Conservation (phyloP, 2,329 filamentous ascomycete species). For the Xylaria sp. region DNA sequence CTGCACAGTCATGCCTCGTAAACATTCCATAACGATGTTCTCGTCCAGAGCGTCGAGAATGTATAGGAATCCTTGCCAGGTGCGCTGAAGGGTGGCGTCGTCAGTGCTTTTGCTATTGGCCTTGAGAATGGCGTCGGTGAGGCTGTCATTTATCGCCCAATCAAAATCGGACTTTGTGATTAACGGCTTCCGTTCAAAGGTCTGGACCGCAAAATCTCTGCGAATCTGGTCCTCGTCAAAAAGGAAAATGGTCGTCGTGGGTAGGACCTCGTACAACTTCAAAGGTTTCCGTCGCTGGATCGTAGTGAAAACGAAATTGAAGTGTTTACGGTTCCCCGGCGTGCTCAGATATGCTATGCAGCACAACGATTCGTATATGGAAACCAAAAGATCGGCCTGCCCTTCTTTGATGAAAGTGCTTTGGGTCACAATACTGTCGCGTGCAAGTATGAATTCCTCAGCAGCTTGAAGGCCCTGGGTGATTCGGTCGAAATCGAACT, state of each 20-base stretch:
- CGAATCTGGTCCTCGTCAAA: conserved; percentile 77
- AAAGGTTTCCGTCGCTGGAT: conserved; percentile 83
- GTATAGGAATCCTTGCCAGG: conserved; percentile 81
- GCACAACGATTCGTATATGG: conserved; percentile 89
- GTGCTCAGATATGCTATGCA: conserved; percentile 78
- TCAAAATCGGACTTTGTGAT: conserved; percentile 83
- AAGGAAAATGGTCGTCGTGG: conserved; percentile 85
- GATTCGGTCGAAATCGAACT: conserved; percentile 71
- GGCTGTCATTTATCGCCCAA: conserved; percentile 81
- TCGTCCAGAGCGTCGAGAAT: conserved; percentile 80
- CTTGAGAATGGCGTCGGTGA: conserved; percentile 73
- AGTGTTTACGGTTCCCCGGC: conserved; percentile 66
- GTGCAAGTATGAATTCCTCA: conserved; percentile 61
- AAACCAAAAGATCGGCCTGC: conserved; percentile 73
- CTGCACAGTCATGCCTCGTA: conserved; percentile 82
- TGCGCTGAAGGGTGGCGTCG: conserved; percentile 68
- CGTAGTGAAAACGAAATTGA: conserved; percentile 84
- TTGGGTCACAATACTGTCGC: conserved; percentile 54
- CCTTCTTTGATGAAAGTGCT: conserved; percentile 56
- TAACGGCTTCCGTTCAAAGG: conserved; percentile 72
- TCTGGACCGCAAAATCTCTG: conserved; percentile 73
- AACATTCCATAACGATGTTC: conserved; percentile 78
- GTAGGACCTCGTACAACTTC: conserved; percentile 78
- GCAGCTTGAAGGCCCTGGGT: conserved; percentile 68
- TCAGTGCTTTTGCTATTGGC: conserved; percentile 62